Conservation (phyloP, 2,329 filamentous ascomycete species). For the Xylaria sp. region DNA sequence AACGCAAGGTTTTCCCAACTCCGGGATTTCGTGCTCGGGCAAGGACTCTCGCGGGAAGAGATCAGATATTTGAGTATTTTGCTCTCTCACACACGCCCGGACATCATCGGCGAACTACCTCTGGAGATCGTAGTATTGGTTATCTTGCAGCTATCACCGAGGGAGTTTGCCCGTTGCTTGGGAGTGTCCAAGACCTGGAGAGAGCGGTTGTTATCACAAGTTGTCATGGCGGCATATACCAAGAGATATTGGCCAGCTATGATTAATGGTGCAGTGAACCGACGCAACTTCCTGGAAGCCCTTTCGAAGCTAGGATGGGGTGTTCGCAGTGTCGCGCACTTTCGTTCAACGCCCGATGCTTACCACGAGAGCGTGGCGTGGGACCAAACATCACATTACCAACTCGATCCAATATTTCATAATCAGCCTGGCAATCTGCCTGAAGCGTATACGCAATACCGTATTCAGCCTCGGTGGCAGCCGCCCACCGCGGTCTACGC, state of each 20-base stretch:
- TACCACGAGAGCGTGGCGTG: neutral
- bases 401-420: slow-evolving; percentile 29
- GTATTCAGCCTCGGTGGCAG: too few species aligned
- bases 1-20: slow-evolving; percentile 16
- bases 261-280: slow-evolving; percentile 7
- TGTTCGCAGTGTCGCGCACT: neutral
- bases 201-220: slow-evolving; percentile 38
- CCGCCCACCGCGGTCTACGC: slow-evolving; percentile 29
- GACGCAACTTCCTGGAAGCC: slow-evolving; percentile 18
- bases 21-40: slow-evolving; percentile 34
- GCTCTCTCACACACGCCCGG: slow-evolving; percentile 28
- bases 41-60: slow-evolving; percentile 35
- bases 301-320: slow-evolving; percentile 13
- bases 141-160: slow-evolving; percentile 30
- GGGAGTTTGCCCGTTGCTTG: slow-evolving; percentile 40
- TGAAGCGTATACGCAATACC: slow-evolving; percentile 1
- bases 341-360: too few species aligned
- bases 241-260: slow-evolving; percentile 39
- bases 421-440: neutral
- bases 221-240: slow-evolving; percentile 32
- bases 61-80: slow-evolving; percentile 41
- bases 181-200: slow-evolving; percentile 45
- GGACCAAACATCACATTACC: neutral
- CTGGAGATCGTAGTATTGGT: slow-evolving; percentile 42
- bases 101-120: slow-evolving; percentile 42